Conservation (phyloP, 441 rosid genomes). For the Erysimum cheiri region DNA sequence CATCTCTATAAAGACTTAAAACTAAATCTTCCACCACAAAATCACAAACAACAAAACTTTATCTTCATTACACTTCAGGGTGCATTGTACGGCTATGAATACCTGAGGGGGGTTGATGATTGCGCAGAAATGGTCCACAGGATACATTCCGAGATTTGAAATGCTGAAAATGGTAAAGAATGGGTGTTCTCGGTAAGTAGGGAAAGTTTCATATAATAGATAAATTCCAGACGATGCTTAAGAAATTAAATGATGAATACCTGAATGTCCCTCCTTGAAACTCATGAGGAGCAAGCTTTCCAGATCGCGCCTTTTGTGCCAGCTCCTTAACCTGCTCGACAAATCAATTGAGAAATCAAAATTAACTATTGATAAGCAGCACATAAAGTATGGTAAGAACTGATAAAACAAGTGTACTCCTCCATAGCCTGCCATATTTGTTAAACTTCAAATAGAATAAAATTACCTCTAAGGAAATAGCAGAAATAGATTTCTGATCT, state of each 20-base stretch:
- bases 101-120: conserved; percentile 99
- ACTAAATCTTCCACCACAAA: conserved; percentile 8
- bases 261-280: conserved; percentile 99
- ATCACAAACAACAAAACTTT: not conserved
- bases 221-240: conserved; percentile 7
- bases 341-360: conserved; percentile 19
- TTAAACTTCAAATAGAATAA: conserved; percentile 15
- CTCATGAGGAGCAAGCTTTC: conserved; percentile 89
- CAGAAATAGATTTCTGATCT: conserved; percentile 89
- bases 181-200: conserved; percentile 26
- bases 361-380: conserved; percentile 8
- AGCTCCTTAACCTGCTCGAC: conserved; percentile 83
- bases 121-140: conserved; percentile 88
- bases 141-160: conserved; percentile 99
- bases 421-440: conserved; percentile 15
- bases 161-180: conserved; percentile 62
- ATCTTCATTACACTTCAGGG: conserved; percentile 9
- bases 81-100: conserved; percentile 34
- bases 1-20: conserved; percentile 4
- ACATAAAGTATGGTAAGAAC: conserved; percentile 8
- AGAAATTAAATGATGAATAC: conserved; percentile 44
- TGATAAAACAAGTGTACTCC: conserved; percentile 29
- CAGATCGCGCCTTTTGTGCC: conserved; percentile 91
- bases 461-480: conserved; percentile 84
- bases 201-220: conserved; percentile 5